phyloP scores from a whole-genome alignment of 768 basidiomycete genomes.

The Boletus edulis region DNA sequence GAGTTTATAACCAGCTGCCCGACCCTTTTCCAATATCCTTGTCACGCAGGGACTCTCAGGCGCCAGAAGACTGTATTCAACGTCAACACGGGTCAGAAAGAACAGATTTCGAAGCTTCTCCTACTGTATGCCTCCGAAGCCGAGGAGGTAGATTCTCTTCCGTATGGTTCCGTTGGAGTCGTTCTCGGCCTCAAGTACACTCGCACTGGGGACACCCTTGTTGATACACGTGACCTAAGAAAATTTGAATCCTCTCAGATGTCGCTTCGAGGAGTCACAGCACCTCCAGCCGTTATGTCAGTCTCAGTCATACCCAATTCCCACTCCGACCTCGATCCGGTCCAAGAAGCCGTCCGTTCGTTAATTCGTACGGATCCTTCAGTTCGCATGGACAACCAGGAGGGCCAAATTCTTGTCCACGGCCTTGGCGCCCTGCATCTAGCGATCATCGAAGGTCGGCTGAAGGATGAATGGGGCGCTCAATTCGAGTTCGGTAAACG shows the following conservation, averaged over 20 bases:
- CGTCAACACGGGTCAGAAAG: conserved; percentile 62
- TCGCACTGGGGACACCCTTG: conserved; percentile 83
- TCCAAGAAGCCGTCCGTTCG: conserved; percentile 70
- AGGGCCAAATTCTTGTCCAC: conserved; percentile 81
- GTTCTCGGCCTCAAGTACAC: conserved; percentile 80
- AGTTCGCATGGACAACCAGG: conserved; percentile 72
- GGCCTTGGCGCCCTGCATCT: conserved; percentile 84
- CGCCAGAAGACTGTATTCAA: conserved; percentile 63
- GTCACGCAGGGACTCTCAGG: conserved; percentile 54
- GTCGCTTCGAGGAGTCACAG: conserved; percentile 60
- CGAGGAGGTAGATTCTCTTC: conserved; percentile 75
- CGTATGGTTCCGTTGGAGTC: conserved; percentile 83
- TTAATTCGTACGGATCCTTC: conserved; percentile 89
- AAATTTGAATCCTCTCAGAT: conserved; percentile 33
- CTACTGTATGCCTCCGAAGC: conserved; percentile 75
- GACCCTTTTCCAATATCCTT: conserved; percentile 1
- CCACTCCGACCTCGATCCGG: conserved; percentile 72
- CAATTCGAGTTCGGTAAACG: conserved; percentile 75
- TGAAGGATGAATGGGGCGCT: conserved; percentile 77
- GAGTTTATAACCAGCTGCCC: conserved; percentile 13
- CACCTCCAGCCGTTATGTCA: conserved; percentile 84
- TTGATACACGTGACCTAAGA: conserved; percentile 46
- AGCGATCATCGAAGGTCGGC: conserved; percentile 83
- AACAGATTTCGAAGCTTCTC: conserved; percentile 71
- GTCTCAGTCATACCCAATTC: conserved; percentile 79